Evolutionary conservation across 2,329 filamentous ascomycete genomes (phyloP).

Genomic region (Alternaria sp.): DNA sequence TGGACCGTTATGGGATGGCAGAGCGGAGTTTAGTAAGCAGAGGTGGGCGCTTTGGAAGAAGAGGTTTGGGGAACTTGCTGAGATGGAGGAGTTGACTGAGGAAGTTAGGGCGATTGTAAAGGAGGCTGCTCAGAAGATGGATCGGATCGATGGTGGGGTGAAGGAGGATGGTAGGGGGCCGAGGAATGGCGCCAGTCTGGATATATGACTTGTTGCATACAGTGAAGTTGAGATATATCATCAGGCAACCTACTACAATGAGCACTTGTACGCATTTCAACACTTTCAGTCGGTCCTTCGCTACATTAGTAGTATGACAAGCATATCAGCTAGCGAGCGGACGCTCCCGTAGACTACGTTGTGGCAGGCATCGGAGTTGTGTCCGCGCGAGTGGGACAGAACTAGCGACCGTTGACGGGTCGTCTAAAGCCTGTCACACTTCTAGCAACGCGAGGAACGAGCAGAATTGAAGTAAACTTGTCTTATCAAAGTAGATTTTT

Average conservation of each 20-base stretch:
- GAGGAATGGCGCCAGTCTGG: no score
- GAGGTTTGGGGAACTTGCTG: background rate
- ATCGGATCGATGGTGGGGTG: background rate
- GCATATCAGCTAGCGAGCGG: background rate
- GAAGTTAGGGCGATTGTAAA: background rate
- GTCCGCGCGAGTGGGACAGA: background rate
- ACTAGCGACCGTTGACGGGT: background rate
- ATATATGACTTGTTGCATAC: background rate
- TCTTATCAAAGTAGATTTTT: background rate
- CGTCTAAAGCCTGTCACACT: background rate
- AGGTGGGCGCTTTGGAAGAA: constrained; percentile 3
- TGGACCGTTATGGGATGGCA: background rate
- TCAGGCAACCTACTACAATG: background rate
- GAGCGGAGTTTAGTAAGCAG: background rate
- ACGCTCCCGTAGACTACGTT: background rate
- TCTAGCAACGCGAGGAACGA: background rate
- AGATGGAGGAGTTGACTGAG: background rate
- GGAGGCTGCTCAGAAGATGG: background rate
- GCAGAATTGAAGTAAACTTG: background rate
- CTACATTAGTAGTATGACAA: background rate
- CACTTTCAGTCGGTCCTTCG: background rate
- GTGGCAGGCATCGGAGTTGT: background rate
- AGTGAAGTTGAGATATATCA: background rate
- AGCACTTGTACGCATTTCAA: background rate
- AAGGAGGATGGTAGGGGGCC: background rate